Percentiles rank a stretch among this genome's conserved stretches.
These are phyloP conservation scores for Elongisporangium anandrum DNA, from an alignment of 352 stramenopile genomes.

Conservation along the genomic window DNA sequence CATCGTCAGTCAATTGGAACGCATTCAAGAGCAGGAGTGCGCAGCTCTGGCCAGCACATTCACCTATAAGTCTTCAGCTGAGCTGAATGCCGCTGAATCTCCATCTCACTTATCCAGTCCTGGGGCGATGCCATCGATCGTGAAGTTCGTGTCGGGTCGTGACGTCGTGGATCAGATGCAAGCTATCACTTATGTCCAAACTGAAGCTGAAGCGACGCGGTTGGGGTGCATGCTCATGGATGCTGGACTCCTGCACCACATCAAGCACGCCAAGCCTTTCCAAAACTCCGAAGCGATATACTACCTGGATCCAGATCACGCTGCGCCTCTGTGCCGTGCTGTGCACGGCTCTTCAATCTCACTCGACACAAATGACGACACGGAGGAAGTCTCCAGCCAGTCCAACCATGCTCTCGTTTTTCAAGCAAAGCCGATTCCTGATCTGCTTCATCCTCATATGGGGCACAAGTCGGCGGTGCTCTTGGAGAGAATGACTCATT, in stretches of 20 bases:
- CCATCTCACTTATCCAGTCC: background rate
- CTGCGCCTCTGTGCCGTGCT: background rate
- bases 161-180: conserved; percentile 28
- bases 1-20: conserved; percentile 38
- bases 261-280: conserved; percentile 41
- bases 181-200: conserved; percentile 32
- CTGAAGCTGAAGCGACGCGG: conserved; percentile 30
- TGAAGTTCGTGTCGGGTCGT: conserved; percentile 26
- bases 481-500: conserved; percentile 6
- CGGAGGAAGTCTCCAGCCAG: background rate
- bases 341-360: conserved; percentile 15
- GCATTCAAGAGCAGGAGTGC: conserved; percentile 40
- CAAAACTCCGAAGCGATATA: conserved; percentile 31
- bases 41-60: conserved; percentile 18
- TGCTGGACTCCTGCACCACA: conserved; percentile 44
- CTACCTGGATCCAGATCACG: conserved; percentile 41
- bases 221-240: conserved; percentile 61
- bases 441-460: conserved; percentile 22
- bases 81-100: background rate
- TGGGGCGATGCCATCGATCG: conserved; percentile 19
- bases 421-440: conserved; percentile 6
- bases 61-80: background rate
- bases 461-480: conserved; percentile 26
- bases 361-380: background rate
- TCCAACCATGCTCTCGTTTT: background rate